Base-by-base conservation (phyloP, 805 yeast species). In the Torulaspora microellipsoides region DNA sequence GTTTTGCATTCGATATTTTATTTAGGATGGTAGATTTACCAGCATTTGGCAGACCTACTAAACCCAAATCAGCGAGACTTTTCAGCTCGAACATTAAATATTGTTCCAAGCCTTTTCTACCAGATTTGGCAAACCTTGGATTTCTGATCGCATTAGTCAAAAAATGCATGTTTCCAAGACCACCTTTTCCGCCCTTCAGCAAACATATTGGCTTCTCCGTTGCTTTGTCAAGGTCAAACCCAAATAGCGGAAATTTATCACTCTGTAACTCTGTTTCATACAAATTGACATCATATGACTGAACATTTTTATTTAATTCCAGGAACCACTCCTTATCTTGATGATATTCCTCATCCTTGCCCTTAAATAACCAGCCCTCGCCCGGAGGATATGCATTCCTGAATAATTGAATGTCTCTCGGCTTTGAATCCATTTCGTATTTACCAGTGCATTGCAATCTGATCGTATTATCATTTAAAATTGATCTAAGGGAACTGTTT, bases 161-260 rank as follows among this genome's bases (percentile, higher is more conserved):
- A 59, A 93, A 93, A 62, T 91, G 96, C 93, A 88, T 88, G 64
- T 93, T 93, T 1, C 99, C 99, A 69, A 91, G 72, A 0, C 99
- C 99, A 15, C 98, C 98, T 49, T 73, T 72, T 8, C 99, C 99
- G 34, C 99, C 99, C 53, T 75, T 76, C 36, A 90, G 56, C 14
- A 93, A 54, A 40, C 85, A 66, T 3, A 83, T 62, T 1, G 98
- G 96, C 35, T 73, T 76, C 1, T 74, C 74, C 0, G 87, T 72
- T 13, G 81, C 78, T 49, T 71, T 63, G 45, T 73, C 66, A 36
- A 87, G 66, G 63, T 93, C 99, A 20, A 87, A 59, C 0, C 98
- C 98, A n/a, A 73, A 70, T 3, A 85, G 46, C 0, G 98, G 98
- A 55, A 90, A 82, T 37, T 75, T 69, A 62, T 91, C 98, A 34